Evolutionary conservation across 305 asterid species (phyloP), one percentile per base, ranked within the genome.

Genomic region (Petunia hybrid): DNA sequence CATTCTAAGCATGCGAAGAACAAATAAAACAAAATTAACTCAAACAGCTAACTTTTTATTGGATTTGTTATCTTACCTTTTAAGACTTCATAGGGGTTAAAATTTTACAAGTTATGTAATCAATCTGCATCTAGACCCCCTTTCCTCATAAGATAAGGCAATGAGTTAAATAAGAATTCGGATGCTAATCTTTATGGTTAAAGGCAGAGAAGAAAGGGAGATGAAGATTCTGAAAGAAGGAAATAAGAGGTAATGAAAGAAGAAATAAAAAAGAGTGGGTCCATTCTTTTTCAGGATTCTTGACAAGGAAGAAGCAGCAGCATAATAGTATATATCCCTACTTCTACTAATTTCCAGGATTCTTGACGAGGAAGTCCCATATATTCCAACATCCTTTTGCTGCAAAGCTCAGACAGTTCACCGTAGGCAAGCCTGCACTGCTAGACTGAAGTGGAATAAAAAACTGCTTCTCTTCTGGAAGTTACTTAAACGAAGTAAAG

Each of bases 251-350:
- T 66, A 14, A 66, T 6, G 10, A 66, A 75, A 38, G 22, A 67
- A 62, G 22, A 39, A 74, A 10, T 9, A 46, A 74, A 0, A 14
- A 48, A 43, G 12, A 61, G 64, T 22, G 80, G 67, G 68, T 31
- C 51, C 13, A 7, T 53, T 38, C 16, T 67, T 39, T 68, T 80
- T 41, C 69, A 31, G 55, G 73, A 36, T 46, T n/a, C 57, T 73
- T 48, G 66, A 22, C 31, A 22, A 22, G 31, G 31, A 22, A 22
- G 10, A 41, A 66, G 36, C 36, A 40, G 51, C 51, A 22, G 31
- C 31, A 22, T 22, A 22, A 22, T 22, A 22, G 31, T 1, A 22
- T 22, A 22, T 22, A 22, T 22, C 31, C 22, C 31, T 22, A 22
- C 31, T 22, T 22, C 31, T 22, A 22, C 31, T 22, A 22, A 22